phyloP scores from a whole-genome alignment of 2,329 filamentous ascomycete species.

The Claviceps sp. region DNA sequence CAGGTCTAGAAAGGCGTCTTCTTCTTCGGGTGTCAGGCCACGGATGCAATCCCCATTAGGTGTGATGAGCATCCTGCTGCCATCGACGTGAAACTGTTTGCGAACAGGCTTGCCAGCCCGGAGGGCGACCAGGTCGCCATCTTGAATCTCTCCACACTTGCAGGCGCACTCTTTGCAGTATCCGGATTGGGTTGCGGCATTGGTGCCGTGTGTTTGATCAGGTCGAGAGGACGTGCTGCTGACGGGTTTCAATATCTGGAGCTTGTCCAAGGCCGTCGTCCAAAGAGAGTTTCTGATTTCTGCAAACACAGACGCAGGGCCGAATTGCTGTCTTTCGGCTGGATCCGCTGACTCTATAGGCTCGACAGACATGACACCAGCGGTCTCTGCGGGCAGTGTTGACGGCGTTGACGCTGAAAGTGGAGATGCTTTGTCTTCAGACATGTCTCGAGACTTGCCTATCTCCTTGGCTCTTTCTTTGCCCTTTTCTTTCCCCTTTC shows the following conservation, averaged over 20 bases:
- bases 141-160: conserved; percentile 27
- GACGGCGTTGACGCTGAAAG: conserved; percentile 2
- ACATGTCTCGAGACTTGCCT: conserved; percentile 3
- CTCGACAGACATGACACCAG: conserved; percentile 8
- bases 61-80: conserved; percentile 57
- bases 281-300: conserved; percentile 21
- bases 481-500: conserved; percentile 3
- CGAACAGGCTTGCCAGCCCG: conserved; percentile 44
- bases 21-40: conserved; percentile 54
- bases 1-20: conserved; percentile 55
- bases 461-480: background rate
- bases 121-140: conserved; percentile 40
- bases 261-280: conserved; percentile 20
- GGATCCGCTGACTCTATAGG: conserved; percentile 10
- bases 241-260: conserved; percentile 25
- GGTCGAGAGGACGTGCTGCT: conserved; percentile 16
- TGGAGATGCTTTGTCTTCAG: conserved; percentile 3
- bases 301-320: conserved; percentile 21
- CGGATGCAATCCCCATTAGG: conserved; percentile 66
- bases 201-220: conserved; percentile 12
- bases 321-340: conserved; percentile 17
- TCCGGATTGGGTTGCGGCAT: conserved; percentile 12
- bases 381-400: conserved; percentile 7
- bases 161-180: conserved; percentile 24
- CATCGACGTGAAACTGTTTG: conserved; percentile 44